These are phyloP conservation scores for Fusarium sp. DNA, from an alignment of 2,329 filamentous ascomycete species.

Conservation along the genomic window DNA sequence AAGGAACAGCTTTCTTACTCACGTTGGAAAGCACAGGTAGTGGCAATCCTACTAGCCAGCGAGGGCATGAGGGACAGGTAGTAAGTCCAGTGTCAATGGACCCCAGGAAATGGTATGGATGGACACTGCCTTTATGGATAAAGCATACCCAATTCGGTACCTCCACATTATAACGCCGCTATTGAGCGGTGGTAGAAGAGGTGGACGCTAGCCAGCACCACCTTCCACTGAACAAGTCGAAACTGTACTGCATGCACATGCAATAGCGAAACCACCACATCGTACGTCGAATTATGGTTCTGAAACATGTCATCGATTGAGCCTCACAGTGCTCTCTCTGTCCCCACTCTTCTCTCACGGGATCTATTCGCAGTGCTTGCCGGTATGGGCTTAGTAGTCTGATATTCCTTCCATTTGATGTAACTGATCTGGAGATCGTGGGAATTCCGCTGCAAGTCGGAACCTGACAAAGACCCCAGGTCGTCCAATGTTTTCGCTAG, in stretches of 20 bases:
- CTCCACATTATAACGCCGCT: not conserved
- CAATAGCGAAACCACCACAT: not conserved
- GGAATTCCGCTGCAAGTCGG: not conserved
- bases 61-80: no score
- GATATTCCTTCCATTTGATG: not conserved
- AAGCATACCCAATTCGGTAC: no score
- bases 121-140: not conserved
- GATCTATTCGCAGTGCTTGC: not conserved
- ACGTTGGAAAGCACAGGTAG: no score
- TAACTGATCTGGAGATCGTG: not conserved
- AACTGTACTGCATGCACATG: not conserved
- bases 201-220: not conserved
- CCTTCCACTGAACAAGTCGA: not conserved
- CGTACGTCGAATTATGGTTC: not conserved
- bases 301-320: not conserved
- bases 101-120: not conserved
- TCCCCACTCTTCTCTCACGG: not conserved
- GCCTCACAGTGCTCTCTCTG: not conserved
- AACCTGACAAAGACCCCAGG: not conserved
- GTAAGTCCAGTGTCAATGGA: no score
- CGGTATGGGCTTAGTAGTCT: not conserved
- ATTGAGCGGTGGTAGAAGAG: not conserved
- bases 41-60: rapidly evolving
- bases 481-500: no score
- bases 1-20: no score